Evolutionary conservation across 805 yeast genomes (phyloP).

Genomic region (Grigorovia humatica): DNA sequence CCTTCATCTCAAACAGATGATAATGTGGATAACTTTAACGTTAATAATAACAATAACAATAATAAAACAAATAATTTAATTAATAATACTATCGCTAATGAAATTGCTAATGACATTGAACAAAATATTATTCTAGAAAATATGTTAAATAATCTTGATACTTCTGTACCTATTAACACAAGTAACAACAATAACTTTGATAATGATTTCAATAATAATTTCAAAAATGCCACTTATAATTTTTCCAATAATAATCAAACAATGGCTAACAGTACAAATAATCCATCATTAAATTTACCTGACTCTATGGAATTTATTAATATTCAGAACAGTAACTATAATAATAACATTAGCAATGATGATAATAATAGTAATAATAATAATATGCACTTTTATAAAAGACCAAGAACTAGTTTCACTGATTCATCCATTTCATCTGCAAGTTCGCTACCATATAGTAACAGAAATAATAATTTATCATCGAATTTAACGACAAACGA

Average conservation of each 20-base stretch:
- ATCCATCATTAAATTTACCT: background rate
- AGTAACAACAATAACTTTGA: background rate
- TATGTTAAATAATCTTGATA: background rate
- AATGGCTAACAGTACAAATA: background rate
- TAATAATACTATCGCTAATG: background rate
- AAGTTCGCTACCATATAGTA: background rate
- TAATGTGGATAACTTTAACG: background rate
- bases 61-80: background rate
- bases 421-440: background rate
- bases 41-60: constrained; percentile 8
- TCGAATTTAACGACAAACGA: constrained; percentile 5
- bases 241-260: background rate
- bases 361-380: background rate
- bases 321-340: background rate
- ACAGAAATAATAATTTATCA: background rate
- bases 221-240: no score
- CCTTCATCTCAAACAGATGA: constrained; percentile 54
- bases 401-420: background rate
- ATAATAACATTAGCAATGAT: background rate
- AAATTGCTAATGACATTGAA: background rate
- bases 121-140: background rate
- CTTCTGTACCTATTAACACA: background rate
- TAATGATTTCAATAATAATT: no score
- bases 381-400: background rate
- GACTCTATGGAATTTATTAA: background rate